Base-by-base conservation (phyloP, 345 rosid species). In the Tarenaya hassleriana region DNA sequence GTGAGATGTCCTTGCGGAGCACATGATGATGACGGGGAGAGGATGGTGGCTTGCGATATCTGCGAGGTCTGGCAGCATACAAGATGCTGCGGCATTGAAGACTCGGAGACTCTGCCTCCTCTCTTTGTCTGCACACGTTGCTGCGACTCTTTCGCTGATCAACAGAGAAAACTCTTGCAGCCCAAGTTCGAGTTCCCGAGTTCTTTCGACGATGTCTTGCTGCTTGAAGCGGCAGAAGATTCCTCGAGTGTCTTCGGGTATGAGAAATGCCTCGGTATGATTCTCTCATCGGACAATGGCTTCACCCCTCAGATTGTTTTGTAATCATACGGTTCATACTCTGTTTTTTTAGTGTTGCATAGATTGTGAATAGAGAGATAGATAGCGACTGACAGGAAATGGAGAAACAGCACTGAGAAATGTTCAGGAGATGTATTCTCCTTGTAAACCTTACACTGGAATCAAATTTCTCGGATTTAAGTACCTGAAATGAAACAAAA, bases 11-110 rank as follows among this genome's bases (percentile, higher is more conserved):
- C 61, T 32, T 87, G 95, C 34, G 95, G 84, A 15, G 88, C 92
- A 11, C 60, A 52, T 48, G 96, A 91, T 40, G 98, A 91, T 31
- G 98, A 91, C 58, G 98, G 96, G 19, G 96, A 87, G 69, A 69
- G 98, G 60, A 91, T 84, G 98, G 68, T 87, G 7, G 79, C 92
- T 0, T 84, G 98, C 38, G 98, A 91, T 18, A 58, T 81, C 0
- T 87, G 96, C 16, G 95, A 82, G 55, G 78, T 77, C 46, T 91
- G 98, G 98, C 96, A 87, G 52, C 98, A 91, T 59, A 88, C 94
- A 0, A 69, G 84, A 32, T 91, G 95, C 75, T 73, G 76, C 17
- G 94, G 84, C 1, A 82, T 91, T 13, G 71, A 73, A 3, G 96
- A 91, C 47, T 70, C 81, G 0, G 79, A 77, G 52, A 73, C 69